Evolutionary conservation across 2,329 filamentous ascomycete species (phyloP).

Genomic region (Trichophyton verrucosum): DNA sequence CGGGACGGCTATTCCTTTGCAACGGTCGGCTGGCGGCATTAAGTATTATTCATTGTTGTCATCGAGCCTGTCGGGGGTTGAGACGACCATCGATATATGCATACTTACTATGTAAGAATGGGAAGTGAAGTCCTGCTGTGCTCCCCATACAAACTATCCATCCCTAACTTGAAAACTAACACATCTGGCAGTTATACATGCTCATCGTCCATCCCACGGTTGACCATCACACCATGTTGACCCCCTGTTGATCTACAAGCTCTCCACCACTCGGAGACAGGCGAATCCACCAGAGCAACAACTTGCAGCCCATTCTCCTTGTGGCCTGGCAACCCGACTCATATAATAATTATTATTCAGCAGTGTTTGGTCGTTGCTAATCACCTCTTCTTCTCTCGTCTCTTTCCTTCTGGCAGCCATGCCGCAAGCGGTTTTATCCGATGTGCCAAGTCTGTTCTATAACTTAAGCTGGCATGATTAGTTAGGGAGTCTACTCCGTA

Average conservation of each 20-base stretch:
- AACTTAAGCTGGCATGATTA: not conserved
- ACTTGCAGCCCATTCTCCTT: not conserved
- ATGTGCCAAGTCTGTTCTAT: not conserved
- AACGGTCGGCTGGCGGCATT: not conserved
- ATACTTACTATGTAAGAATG: no score
- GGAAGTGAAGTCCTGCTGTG: no score
- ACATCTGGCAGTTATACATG: no score
- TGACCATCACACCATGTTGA: not conserved
- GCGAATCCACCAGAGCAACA: not conserved
- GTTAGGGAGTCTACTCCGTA: not conserved
- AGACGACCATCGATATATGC: no score
- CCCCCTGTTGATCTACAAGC: conserved; percentile 1
- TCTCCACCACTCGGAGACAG: not conserved
- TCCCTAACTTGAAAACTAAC: no score
- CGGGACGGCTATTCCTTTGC: not conserved
- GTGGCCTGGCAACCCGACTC: not conserved
- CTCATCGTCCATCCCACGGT: not conserved
- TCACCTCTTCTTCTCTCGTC: no score
- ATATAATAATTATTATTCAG: not conserved
- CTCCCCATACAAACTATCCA: no score
- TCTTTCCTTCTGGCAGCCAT: not conserved
- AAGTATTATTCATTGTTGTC: no score
- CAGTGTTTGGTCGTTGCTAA: no score
- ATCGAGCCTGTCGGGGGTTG: no score
- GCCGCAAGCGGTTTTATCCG: not conserved